Evolutionary conservation across 306 rosid genomes (phyloP).

Genomic region (Erythrophleum fordii): DNA sequence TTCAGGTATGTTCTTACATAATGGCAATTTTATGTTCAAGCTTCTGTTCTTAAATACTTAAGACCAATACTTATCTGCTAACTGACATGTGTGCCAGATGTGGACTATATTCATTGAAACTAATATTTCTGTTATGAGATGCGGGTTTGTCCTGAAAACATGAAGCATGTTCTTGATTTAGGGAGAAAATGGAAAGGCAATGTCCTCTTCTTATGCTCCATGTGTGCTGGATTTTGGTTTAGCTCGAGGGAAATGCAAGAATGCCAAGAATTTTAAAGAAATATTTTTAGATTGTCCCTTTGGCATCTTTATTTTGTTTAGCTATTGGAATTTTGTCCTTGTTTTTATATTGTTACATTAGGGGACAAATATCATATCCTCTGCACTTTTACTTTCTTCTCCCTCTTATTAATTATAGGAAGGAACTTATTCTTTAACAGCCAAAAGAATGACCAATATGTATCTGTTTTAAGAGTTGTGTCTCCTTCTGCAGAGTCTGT

Average conservation of each 20-base stretch:
- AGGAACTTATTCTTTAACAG: neutral
- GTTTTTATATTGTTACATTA: neutral
- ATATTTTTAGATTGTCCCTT: neutral
- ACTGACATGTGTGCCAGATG: neutral
- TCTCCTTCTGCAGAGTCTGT: conserved; percentile 77
- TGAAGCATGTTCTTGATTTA: conserved; percentile 21
- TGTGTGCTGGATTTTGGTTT: conserved; percentile 27
- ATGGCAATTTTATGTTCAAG: neutral
- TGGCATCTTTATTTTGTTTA: conserved; percentile 9
- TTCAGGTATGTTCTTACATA: neutral
- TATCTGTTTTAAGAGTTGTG: conserved; percentile 30
- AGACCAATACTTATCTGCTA: conserved; percentile 9
- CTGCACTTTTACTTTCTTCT: conserved; percentile 18
- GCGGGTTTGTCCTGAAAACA: neutral
- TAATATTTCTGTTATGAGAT: neutral
- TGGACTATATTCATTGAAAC: conserved; percentile 15
- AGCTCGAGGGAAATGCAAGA: neutral
- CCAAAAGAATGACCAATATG: neutral
- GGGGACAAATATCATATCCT: neutral
- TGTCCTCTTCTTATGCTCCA: neutral
- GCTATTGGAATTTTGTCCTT: neutral
- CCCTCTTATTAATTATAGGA: neutral
- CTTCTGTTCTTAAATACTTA: conserved; percentile 1
- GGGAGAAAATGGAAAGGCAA: neutral
- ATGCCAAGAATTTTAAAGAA: neutral